A percentile compares a stretch with the other conserved stretches of the same genome.
Evolutionary conservation across 2,329 filamentous ascomycete species (phyloP).

Genomic region (Colletotrichum sublineola): DNA sequence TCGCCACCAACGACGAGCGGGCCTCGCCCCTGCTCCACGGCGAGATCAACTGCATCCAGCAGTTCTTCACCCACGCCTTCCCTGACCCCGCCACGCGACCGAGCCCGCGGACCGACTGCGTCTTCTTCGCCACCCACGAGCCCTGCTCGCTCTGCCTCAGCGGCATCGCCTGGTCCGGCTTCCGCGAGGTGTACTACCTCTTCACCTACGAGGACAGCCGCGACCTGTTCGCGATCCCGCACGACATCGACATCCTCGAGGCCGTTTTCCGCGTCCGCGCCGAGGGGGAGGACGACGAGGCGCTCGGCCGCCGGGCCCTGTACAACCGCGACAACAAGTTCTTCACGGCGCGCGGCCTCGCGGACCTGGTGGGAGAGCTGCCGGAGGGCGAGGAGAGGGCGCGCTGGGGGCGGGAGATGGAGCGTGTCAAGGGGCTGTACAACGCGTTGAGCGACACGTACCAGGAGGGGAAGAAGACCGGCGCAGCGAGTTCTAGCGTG

Average conservation of each 20-base stretch:
- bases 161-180: constrained; percentile 70
- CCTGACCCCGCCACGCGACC: constrained; percentile 54
- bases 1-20: constrained; percentile 69
- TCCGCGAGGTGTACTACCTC: constrained; percentile 68
- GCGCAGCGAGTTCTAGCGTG: constrained; percentile 60
- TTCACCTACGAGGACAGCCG: constrained; percentile 72
- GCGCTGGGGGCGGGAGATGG: constrained; percentile 57
- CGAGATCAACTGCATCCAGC: constrained; percentile 72
- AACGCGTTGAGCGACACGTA: constrained; percentile 61
- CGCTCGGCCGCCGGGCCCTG: constrained; percentile 56
- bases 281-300: constrained; percentile 53
- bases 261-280: constrained; percentile 66
- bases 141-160: constrained; percentile 70
- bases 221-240: constrained; percentile 67
- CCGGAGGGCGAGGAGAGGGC: constrained; percentile 50
- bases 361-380: constrained; percentile 56
- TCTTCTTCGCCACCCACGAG: constrained; percentile 72
- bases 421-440: constrained; percentile 64
- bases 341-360: constrained; percentile 60
- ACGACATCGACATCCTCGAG: constrained; percentile 70
- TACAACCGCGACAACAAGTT: constrained; percentile 71
- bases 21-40: constrained; percentile 69
- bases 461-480: constrained; percentile 60
- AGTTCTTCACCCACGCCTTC: constrained; percentile 62
- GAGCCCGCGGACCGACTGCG: constrained; percentile 58